phyloP scores from a whole-genome alignment of 768 basidiomycete genomes.

The Galerina marginata region DNA sequence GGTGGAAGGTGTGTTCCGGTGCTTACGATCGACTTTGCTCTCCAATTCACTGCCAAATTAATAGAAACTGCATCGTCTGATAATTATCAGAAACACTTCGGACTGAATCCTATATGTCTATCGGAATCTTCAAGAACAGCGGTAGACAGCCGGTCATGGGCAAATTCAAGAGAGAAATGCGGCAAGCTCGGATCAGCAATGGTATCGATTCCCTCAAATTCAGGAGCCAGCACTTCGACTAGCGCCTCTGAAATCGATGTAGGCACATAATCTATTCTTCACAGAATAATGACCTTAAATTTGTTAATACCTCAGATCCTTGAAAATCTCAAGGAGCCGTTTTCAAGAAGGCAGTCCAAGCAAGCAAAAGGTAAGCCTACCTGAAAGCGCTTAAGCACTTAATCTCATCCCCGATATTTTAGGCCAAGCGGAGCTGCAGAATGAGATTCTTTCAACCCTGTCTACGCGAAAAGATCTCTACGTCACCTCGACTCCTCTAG shows the following conservation, averaged over 20 bases:
- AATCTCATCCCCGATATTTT: neutral
- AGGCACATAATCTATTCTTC: slow-evolving; percentile 12
- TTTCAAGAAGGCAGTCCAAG: slow-evolving; percentile 58
- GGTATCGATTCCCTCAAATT: slow-evolving; percentile 52
- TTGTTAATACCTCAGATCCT: slow-evolving; percentile 46
- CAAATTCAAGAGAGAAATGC: slow-evolving; percentile 46
- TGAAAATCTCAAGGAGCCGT: slow-evolving; percentile 60
- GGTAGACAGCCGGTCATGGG: slow-evolving; percentile 67
- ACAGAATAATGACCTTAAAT: slow-evolving; percentile 1
- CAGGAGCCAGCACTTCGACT: slow-evolving; percentile 32
- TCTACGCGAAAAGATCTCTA: slow-evolving; percentile 80
- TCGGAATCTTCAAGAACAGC: slow-evolving; percentile 53
- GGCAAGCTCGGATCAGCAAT: slow-evolving; percentile 66
- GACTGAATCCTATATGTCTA: slow-evolving; percentile 56
- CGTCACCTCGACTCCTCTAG: slow-evolving; percentile 66
- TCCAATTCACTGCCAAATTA: neutral
- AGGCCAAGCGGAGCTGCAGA: slow-evolving; percentile 64
- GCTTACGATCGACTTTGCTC: neutral
- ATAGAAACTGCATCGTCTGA: slow-evolving; percentile 32
- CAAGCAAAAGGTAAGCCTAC: slow-evolving; percentile 52
- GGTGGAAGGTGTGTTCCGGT: slow-evolving; percentile 31
- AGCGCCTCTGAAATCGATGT: slow-evolving; percentile 40
- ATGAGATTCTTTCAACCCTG: slow-evolving; percentile 68
- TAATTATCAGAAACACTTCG: slow-evolving; percentile 79
- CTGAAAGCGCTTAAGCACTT: neutral